Base-by-base conservation (phyloP, 1,284 basidiomycete genomes). In the Apiotrichum mycotoxinovorans region DNA sequence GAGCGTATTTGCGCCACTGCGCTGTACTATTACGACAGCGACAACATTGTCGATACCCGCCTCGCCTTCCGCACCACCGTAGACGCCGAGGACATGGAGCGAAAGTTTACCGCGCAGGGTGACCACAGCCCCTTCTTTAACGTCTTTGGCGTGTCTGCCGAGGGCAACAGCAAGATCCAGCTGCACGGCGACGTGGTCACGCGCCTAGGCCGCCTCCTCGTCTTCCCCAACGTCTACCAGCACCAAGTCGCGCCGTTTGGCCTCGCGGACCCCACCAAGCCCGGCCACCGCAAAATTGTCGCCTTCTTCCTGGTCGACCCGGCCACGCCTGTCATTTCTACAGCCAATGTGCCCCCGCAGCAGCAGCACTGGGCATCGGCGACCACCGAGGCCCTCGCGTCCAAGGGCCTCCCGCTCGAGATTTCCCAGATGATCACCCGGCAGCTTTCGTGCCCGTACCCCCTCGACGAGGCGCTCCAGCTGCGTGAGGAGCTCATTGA, bases 241-340 rank as follows among this genome's bases (percentile, higher is more conserved):
- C 47, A 50, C 14, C 45, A 42, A 15, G 52, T 52, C 5, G 17
- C n/a, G 14, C 22, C 18, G 10, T 51, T 52, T 40, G 43, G 45
- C 30, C 25, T 33, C 2, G n/a, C 23, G 1, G 60, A 62, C 51
- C 43, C 47, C 40, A 54, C 34, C 15, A 35, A 25, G 27, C 42
- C 47, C 0, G 60, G 60, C 0, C 60, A 62, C 51, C 54, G 60
- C 48, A 62, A 62, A 54, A 62, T 62, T 20, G 51, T 62, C 12
- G 60, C 60, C 12, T 38, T 62, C 27, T 62, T 62, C 57, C 54
- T 62, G 34, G 60, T 62, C 34, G 60, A 56, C 44, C 60, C 60
- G 14, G 27, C 2, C 1, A 52, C 51, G 18, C 54, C 47, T 4
- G 49, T 62, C 20, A 18, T 51, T 11, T 48, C 51, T 1, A 58